Evolutionary conservation across 192 early-diverging fungal species (phyloP).

Genomic region (Funneliformis geosporum): DNA sequence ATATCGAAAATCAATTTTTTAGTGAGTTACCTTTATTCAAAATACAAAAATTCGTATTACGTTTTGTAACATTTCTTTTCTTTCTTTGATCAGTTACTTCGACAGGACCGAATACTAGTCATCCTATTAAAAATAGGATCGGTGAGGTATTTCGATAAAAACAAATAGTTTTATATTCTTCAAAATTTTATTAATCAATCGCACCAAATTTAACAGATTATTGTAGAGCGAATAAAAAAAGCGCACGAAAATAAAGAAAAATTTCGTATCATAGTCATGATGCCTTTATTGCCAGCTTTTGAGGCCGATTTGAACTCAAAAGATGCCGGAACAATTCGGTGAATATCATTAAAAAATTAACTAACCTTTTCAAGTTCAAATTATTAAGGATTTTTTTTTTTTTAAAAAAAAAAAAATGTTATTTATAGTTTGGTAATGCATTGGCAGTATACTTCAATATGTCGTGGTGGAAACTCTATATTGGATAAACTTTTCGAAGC

Average conservation of each 20-base stretch:
- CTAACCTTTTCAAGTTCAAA: background rate
- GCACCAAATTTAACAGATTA: conserved; percentile 38
- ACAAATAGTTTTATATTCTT: background rate
- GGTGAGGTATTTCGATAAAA: conserved; percentile 46
- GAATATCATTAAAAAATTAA: conserved; percentile 6
- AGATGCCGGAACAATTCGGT: conserved; percentile 72
- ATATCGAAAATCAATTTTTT: conserved; percentile 97
- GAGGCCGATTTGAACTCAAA: conserved; percentile 76
- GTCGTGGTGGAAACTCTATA: conserved; percentile 75
- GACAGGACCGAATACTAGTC: conserved; percentile 40
- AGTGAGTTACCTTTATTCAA: conserved; percentile 43
- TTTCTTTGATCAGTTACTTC: conserved; percentile 47
- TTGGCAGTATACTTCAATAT: conserved; percentile 81
- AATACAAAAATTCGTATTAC: background rate
- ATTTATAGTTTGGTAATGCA: conserved; percentile 65
- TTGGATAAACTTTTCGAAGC: conserved; percentile 54
- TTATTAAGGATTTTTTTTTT: background rate
- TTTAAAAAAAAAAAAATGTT: no score
- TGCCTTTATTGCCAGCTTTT: conserved; percentile 89
- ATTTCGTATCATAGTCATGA: conserved; percentile 80
- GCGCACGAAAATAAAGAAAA: conserved; percentile 69
- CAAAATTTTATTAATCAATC: background rate
- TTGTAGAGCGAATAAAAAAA: conserved; percentile 74
- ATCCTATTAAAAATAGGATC: conserved; percentile 77
- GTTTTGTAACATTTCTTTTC: background rate